Percentiles rank a stretch among this genome's conserved stretches.
Evolutionary conservation across 73 alveolate genomes (phyloP).

Genomic region (Tetrahymena malaccensis): DNA sequence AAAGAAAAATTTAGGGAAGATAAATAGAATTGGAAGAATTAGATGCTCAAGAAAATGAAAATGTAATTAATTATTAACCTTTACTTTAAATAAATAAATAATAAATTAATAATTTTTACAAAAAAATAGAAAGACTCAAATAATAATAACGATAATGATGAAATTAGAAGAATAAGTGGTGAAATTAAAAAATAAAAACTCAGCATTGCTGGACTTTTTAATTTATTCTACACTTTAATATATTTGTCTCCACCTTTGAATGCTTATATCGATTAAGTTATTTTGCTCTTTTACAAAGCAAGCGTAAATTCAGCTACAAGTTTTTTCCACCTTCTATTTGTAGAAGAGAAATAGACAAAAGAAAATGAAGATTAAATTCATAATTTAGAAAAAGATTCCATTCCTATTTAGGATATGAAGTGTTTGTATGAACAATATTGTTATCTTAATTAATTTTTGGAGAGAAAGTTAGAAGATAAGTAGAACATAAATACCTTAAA

Average conservation of each 20-base stretch:
- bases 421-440: conserved; percentile 25
- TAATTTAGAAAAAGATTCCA: conserved; percentile 17
- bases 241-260: conserved; percentile 30
- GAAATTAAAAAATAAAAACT: not conserved
- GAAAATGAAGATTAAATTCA: conserved; percentile 6
- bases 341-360: not conserved
- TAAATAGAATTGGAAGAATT: not conserved
- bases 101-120: too few relatives aligned
- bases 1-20: not conserved
- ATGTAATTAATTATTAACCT: too few relatives aligned
- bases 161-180: not conserved
- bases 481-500: not conserved
- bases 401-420: conserved; percentile 23
- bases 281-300: conserved; percentile 5
- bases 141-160: not conserved
- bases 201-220: not conserved
- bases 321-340: conserved; percentile 4
- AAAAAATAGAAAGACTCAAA: not conserved
- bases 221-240: not conserved
- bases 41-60: not conserved
- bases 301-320: conserved; percentile 11
- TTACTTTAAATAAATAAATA: too few relatives aligned
- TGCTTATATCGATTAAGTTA: conserved; percentile 29
- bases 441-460: conserved; percentile 17
- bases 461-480: conserved; percentile 14